Evolutionary conservation across 176 grass and related monocot genomes (phyloP), one percentile per base, ranked within the genome.

Genomic region (Carex kokanica): DNA sequence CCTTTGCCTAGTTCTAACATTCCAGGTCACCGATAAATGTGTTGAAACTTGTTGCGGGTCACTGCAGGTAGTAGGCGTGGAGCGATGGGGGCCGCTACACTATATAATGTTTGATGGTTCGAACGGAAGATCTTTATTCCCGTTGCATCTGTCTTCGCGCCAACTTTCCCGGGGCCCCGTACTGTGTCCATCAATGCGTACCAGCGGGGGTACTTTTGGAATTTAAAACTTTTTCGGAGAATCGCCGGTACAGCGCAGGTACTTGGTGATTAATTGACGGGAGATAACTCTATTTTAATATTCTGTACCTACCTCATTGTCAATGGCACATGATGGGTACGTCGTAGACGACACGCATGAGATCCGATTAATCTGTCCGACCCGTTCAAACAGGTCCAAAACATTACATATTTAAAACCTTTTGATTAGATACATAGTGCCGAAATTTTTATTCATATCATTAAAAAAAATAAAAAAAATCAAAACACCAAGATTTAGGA

Each of bases 161-260:
- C 73, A 78, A 56, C 73, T 55, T 54, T 78, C 6, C 56, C 3
- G 23, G 73, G 73, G 73, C 24, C 73, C 51, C 24, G 73, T 78
- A 78, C 73, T 8, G 23, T 31, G 73, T 78, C 49, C 24, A 78
- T 78, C 73, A 78, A 77, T 77, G 24, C 73, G 51, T 32, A 29
- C 36, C 6, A 15, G 5, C 1, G 69, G 34, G 69, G 45, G 21
- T 56, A 55, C 25, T 78, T 78, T 78, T 18, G 24, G 73, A 56
- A 78, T 78, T 78, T 16, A 29, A 24, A 29, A 25, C 20, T 52
- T 52, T 55, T 38, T 15, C 16, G 3, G 17, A 41, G 66, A 67
- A 36, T 67, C 36, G 3, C 1, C 20, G 17, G 55, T 16, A 38
- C 25, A 25, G 25, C 25, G 1, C 16, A 15, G 70, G 21, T 53